Evolutionary conservation across 768 basidiomycete genomes (phyloP).

Genomic region (Boletus edulis): DNA sequence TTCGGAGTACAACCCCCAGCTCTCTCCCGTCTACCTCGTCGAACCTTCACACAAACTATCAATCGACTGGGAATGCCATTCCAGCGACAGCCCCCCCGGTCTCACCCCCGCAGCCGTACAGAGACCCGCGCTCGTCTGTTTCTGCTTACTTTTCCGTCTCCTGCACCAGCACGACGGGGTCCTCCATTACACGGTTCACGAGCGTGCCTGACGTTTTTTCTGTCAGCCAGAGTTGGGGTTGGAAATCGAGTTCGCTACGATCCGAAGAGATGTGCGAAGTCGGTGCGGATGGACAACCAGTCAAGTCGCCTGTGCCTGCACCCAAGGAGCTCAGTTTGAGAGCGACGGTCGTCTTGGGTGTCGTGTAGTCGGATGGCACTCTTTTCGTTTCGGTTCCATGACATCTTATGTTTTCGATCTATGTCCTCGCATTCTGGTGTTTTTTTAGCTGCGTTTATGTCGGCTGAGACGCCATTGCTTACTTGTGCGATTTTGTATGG

Average conservation of each 20-base stretch:
- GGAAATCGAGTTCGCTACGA: slow-evolving; percentile 67
- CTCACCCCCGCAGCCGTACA: slow-evolving; percentile 65
- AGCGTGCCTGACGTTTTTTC: slow-evolving; percentile 85
- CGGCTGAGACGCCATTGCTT: neutral
- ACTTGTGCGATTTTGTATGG: neutral
- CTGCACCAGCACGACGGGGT: slow-evolving; percentile 78
- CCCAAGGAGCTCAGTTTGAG: slow-evolving; percentile 59
- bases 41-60: slow-evolving; percentile 17
- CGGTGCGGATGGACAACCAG: slow-evolving; percentile 29
- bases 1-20: slow-evolving; percentile 44
- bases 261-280: slow-evolving; percentile 48
- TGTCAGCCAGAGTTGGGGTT: slow-evolving; percentile 90
- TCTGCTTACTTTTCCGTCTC: slow-evolving; percentile 82
- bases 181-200: slow-evolving; percentile 78
- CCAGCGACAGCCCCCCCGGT: slow-evolving; percentile 45
- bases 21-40: slow-evolving; percentile 25
- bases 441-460: neutral
- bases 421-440: neutral
- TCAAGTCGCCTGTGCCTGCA: slow-evolving; percentile 32
- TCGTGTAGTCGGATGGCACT: slow-evolving; percentile 44
- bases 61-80: slow-evolving; percentile 19
- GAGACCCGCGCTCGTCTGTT: slow-evolving; percentile 69
- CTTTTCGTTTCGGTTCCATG: neutral
- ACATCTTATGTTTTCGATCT: slow-evolving; percentile 6
- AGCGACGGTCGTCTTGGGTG: slow-evolving; percentile 75